Evolutionary conservation across 2,329 filamentous ascomycete species (phyloP).

Genomic region (Diplodia scrobiculata): DNA sequence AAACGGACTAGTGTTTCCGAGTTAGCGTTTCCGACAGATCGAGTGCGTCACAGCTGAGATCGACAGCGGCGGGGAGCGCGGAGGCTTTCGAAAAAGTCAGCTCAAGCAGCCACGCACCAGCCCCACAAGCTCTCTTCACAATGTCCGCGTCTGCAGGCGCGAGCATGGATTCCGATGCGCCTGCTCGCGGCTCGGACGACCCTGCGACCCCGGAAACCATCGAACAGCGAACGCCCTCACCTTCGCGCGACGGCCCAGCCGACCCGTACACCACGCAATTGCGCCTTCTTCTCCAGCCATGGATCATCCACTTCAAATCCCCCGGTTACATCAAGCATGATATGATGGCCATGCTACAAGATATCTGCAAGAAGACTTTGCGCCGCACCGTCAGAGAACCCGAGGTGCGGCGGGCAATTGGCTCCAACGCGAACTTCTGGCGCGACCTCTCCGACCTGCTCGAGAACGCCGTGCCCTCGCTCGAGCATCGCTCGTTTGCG

Average conservation of each 20-base stretch:
- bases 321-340: constrained; percentile 62
- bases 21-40: background rate
- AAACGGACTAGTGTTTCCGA: background rate
- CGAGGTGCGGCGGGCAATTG: constrained; percentile 60
- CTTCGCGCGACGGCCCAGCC: background rate
- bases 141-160: constrained; percentile 16
- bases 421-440: constrained; percentile 61
- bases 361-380: constrained; percentile 61
- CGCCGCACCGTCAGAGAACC: constrained; percentile 60
- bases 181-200: background rate
- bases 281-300: constrained; percentile 52
- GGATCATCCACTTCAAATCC: constrained; percentile 61
- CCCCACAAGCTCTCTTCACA: background rate
- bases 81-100: constrained; percentile 23
- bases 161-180: constrained; percentile 13
- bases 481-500: constrained; percentile 64
- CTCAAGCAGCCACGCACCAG: constrained; percentile 1
- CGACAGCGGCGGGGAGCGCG: background rate
- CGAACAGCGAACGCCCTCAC: constrained; percentile 7
- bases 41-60: constrained; percentile 18
- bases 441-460: constrained; percentile 60
- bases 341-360: constrained; percentile 60
- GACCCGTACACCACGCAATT: constrained; percentile 48
- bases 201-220: background rate
- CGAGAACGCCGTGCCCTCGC: constrained; percentile 61